Base-by-base conservation (phyloP, 768 basidiomycete species). In the Tricholoma sp. region DNA sequence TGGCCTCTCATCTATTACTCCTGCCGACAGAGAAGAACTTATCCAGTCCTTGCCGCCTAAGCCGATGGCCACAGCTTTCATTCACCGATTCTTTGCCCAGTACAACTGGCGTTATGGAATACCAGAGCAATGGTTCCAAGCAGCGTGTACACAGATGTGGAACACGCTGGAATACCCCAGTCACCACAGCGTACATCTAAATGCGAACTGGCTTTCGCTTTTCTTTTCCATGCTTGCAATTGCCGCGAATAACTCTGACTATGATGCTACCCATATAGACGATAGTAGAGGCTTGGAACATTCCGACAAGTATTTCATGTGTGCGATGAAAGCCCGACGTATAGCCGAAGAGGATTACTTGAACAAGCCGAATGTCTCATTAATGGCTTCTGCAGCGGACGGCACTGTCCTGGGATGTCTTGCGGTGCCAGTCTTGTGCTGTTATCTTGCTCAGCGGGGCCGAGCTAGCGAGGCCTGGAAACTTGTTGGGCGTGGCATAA, bases 51-150 rank as follows among this genome's bases (percentile, higher is more conserved):
- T 78, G 34, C 74, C 75, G 31, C 55, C 70, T 45, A 62, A 64
- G 53, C 36, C 62, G 49, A 61, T 72, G 17, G 65, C 75, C 34
- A 63, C 72, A 54, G 56, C 66, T n/a, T 70, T 80, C 31, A 67
- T 74, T 17, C 63, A 68, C 9, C 60, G 64, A 13, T 82, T 75
- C 64, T 80, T 83, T 66, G 58, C 65, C 17, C 70, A 76, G 45
- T 68, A 72, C 50, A 82, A 81, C 56, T 80, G 78, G 78, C 74
- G 76, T 20, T 80, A 75, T 52, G 79, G 79, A 10, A 74, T 82
- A 28, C 77, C 80, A 6, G 75, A 80, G 60, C 62, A 67, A 18
- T 81, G 79, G 78, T 79, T 82, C 62, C 69, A 66, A 37, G 58
- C 65, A n/a, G 68, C 74, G 2, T 75, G 72, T 51, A 57, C 66